Evolutionary conservation across 2,329 filamentous ascomycete genomes (phyloP), one percentile per base, ranked within the genome.

Genomic region (Cercospora berteroae): DNA sequence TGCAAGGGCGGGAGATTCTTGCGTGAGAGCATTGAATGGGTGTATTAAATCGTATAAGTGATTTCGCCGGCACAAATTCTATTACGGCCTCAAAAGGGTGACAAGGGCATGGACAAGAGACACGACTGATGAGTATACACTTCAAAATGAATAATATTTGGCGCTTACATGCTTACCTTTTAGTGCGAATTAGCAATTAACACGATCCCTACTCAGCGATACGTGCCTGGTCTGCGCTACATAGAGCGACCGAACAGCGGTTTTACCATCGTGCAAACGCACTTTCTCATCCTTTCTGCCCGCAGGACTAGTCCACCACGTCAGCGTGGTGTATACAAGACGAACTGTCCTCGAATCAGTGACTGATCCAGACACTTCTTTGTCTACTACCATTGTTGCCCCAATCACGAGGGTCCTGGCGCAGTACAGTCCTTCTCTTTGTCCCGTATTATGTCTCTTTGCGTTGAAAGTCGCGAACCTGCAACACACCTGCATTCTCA

Each of bases 1-100:
- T 48, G 50, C 27, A 33, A 69, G 20, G 57, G 60, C 9, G 71
- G 71, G 8, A 61, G 52, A 10, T 72, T 72, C 39, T 18, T 65
- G 42, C 29, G 63, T 5, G 56, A 60, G 44, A 60, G 61, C 29
- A 42, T 64, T 9, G 50, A 64, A 33, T 64, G 61, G 52, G 60
- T 63, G 7, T 55, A 44, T 33, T 64, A 52, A 48, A 33, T 27
- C 13, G 36, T 2, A 9, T 13, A 12, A 58, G 55, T 36, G 27
- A 36, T 5, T 23, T 25, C 48, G 25, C 25, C 25, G 2, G 48
- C 20, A 13, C 48, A 52, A 6, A 3, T 42, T n/a, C 16, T 42
- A 42, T 16, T 42, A 16, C 36, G 6, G 16, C 36, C 36, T n/a
- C 16, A 42, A 8, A 8, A n/a, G 16, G 7, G 7, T n/a, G n/a